A percentile compares a stretch with the other conserved stretches of the same genome.
These are phyloP conservation scores for Haplosporangium sp. DNA, from an alignment of 371 early-diverging fungal species.

Conservation along the genomic window DNA sequence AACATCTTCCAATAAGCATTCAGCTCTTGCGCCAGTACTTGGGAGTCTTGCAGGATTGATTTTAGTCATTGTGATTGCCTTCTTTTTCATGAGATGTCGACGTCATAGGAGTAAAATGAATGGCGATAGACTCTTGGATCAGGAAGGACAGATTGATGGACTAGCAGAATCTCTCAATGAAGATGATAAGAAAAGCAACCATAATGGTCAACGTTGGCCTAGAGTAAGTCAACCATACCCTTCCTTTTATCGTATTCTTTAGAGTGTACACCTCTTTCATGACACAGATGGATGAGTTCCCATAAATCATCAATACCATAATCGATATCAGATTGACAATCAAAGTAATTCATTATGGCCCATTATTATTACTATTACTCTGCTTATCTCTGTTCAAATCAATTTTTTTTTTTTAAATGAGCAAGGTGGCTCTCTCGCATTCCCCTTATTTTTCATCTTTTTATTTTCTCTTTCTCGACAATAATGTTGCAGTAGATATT, in stretches of 20 bases:
- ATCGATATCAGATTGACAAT: background rate
- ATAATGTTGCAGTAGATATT: background rate
- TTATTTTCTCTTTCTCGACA: background rate
- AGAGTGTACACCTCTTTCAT: background rate
- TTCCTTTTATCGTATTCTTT: background rate
- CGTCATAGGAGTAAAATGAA: constrained; percentile 10
- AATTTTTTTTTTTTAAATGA: background rate
- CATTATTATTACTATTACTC: background rate
- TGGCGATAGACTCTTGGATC: constrained; percentile 1
- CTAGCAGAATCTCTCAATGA: constrained; percentile 2
- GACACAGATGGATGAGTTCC: background rate
- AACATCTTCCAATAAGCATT: background rate
- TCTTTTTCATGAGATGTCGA: constrained; percentile 17
- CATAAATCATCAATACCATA: background rate
- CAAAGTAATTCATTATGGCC: background rate
- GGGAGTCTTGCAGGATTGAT: constrained; percentile 25
- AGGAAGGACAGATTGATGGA: constrained; percentile 13
- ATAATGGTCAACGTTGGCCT: constrained; percentile 12
- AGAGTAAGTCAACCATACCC: constrained; percentile 18
- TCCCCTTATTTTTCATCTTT: constrained; percentile 2
- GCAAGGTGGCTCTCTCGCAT: constrained; percentile 16
- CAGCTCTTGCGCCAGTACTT: constrained; percentile 29
- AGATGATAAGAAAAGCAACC: constrained; percentile 2
- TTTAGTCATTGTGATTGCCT: background rate
- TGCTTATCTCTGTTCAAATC: background rate